Evolutionary conservation across 371 early-diverging fungal genomes (phyloP).

Genomic region (Conidiobolus incongruus): DNA sequence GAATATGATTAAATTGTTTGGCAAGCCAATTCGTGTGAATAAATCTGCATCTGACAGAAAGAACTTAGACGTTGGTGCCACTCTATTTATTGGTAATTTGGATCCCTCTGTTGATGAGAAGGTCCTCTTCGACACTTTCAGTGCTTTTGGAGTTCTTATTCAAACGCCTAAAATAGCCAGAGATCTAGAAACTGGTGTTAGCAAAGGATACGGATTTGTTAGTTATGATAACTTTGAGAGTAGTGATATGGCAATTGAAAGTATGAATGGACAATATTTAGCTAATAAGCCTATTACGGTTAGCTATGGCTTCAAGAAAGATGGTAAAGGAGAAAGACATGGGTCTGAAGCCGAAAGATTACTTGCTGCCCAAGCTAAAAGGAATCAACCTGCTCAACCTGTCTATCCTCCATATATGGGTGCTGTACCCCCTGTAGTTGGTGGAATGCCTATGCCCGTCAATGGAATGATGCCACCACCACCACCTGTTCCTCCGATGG

Average conservation of each 20-base stretch:
- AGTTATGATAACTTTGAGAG: constrained; percentile 85
- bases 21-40: constrained; percentile 90
- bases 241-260: constrained; percentile 86
- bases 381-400: constrained; percentile 14
- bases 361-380: constrained; percentile 76
- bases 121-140: constrained; percentile 85
- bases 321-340: constrained; percentile 93
- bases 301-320: constrained; percentile 91
- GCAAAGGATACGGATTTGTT: constrained; percentile 90
- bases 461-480: too few relatives aligned
- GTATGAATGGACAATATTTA: constrained; percentile 93
- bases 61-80: constrained; percentile 87
- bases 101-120: constrained; percentile 89
- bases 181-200: constrained; percentile 66
- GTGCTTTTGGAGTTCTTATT: constrained; percentile 77
- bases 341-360: constrained; percentile 92
- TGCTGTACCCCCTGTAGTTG: too few relatives aligned
- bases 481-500: too few relatives aligned
- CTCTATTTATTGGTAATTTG: constrained; percentile 88
- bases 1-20: constrained; percentile 87
- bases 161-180: constrained; percentile 74
- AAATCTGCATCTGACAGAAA: constrained; percentile 82
- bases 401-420: too few relatives aligned
- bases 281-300: constrained; percentile 81
- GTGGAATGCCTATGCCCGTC: too few relatives aligned